Conservation (phyloP, 2,329 filamentous ascomycete species). For the Metarhizium sp. region DNA sequence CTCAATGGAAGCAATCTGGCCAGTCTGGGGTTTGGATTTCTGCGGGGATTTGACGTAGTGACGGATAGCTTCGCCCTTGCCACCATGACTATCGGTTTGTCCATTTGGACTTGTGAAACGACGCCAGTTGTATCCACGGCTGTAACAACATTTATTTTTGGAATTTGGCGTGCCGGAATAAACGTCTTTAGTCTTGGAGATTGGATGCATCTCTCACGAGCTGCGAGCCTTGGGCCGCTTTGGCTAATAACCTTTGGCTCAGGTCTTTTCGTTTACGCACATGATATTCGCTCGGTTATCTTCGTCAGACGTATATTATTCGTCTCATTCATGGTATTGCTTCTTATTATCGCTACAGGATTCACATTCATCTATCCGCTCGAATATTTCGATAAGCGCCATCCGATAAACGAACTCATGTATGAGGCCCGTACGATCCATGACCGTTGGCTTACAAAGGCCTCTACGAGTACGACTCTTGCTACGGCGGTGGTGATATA, state of each 20-base stretch:
- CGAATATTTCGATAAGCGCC: slow-evolving; percentile 21
- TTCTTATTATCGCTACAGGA: slow-evolving; percentile 28
- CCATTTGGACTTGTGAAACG: slow-evolving; percentile 37
- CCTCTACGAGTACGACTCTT: slow-evolving; percentile 36
- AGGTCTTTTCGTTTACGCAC: slow-evolving; percentile 32
- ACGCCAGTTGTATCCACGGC: slow-evolving; percentile 32
- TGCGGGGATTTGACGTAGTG: slow-evolving; percentile 40
- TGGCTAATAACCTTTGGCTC: slow-evolving; percentile 31
- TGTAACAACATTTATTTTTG: slow-evolving; percentile 34
- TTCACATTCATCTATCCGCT: slow-evolving; percentile 22
- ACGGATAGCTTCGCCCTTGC: slow-evolving; percentile 38
- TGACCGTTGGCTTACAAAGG: slow-evolving; percentile 40
- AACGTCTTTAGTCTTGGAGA: slow-evolving; percentile 30
- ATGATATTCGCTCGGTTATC: slow-evolving; percentile 32
- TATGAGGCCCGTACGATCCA: slow-evolving; percentile 37
- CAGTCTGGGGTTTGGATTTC: slow-evolving; percentile 27
- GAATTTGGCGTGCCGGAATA: slow-evolving; percentile 24
- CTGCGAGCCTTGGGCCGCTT: slow-evolving; percentile 27
- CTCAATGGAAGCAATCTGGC: slow-evolving; percentile 14
- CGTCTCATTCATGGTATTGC: slow-evolving; percentile 25
- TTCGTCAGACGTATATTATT: slow-evolving; percentile 32
- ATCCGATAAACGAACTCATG: slow-evolving; percentile 40
- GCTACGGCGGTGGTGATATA: slow-evolving; percentile 39
- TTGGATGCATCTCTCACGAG: slow-evolving; percentile 33
- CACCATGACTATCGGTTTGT: slow-evolving; percentile 32